Evolutionary conservation across 2,329 filamentous ascomycete species (phyloP).

Genomic region (Balansia obtecta): DNA sequence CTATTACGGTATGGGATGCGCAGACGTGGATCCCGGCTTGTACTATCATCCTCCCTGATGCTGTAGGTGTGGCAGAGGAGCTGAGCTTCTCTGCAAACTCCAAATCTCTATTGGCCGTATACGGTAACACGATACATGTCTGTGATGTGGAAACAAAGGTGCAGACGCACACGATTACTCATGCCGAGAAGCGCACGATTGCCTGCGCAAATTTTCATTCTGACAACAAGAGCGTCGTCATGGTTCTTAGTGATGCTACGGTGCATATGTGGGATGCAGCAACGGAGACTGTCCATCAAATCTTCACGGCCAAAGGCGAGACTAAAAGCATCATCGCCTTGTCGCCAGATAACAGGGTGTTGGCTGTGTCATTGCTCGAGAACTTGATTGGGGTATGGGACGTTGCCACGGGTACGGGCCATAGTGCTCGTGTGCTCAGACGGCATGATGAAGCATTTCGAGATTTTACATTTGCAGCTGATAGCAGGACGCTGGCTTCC

Average conservation of each 20-base stretch:
- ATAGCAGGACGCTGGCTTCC: slow-evolving; percentile 7
- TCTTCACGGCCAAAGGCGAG: slow-evolving; percentile 7
- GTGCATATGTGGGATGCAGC: slow-evolving; percentile 6
- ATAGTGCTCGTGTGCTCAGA: slow-evolving; percentile 7
- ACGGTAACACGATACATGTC: slow-evolving; percentile 6
- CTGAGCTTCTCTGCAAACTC: slow-evolving; percentile 7
- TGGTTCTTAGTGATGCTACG: slow-evolving; percentile 6
- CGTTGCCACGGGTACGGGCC: slow-evolving; percentile 6
- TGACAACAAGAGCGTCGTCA: slow-evolving; percentile 6
- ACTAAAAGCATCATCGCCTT: slow-evolving; percentile 7
- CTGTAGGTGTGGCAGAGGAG: slow-evolving; percentile 6
- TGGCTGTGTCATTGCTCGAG: slow-evolving; percentile 7
- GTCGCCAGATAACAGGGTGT: slow-evolving; percentile 6
- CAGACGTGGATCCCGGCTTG: slow-evolving; percentile 2
- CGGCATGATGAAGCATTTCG: slow-evolving; percentile 6
- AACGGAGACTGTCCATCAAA: slow-evolving; percentile 3
- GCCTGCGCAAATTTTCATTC: slow-evolving; percentile 7
- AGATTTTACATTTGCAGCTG: slow-evolving; percentile 7
- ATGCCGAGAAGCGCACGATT: slow-evolving; percentile 6
- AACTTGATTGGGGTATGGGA: slow-evolving; percentile 8
- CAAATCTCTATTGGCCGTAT: slow-evolving; percentile 6
- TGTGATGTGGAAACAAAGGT: slow-evolving; percentile 6
- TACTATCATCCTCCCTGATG: slow-evolving; percentile 7
- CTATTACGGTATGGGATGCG: slow-evolving; percentile 5
- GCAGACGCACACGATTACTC: not conserved